Evolutionary conservation across 768 basidiomycete species (phyloP).

Genomic region (Gymnopilus dilepis): DNA sequence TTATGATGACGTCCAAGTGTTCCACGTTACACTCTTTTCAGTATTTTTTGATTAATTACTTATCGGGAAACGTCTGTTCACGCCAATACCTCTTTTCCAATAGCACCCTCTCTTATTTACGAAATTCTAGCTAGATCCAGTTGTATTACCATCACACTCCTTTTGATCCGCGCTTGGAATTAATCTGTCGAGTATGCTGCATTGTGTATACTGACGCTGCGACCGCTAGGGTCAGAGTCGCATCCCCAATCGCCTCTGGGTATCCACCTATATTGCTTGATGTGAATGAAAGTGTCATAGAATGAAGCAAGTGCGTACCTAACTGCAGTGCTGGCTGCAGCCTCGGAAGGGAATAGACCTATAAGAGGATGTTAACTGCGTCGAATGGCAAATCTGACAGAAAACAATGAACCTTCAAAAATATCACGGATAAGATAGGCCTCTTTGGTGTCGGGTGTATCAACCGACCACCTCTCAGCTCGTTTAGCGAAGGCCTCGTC

Average conservation of each 20-base stretch:
- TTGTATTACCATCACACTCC: constrained; percentile 34
- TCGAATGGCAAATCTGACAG: background rate
- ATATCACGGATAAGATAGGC: constrained; percentile 92
- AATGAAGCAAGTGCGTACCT: constrained; percentile 54
- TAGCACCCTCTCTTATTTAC: constrained; percentile 31
- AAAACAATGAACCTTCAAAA: constrained; percentile 75
- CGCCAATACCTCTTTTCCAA: constrained; percentile 25
- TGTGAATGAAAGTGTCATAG: constrained; percentile 7
- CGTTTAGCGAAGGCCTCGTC: constrained; percentile 82
- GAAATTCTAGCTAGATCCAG: constrained; percentile 31
- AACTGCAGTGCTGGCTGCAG: constrained; percentile 91
- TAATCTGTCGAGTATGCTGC: constrained; percentile 72
- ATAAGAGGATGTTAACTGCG: constrained; percentile 19
- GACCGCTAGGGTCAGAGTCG: constrained; percentile 90
- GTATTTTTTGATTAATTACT: constrained; percentile 15
- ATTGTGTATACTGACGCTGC: constrained; percentile 95
- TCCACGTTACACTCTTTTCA: constrained; percentile 25
- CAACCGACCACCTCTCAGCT: constrained; percentile 74
- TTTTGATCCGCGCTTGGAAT: constrained; percentile 34
- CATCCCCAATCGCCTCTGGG: constrained; percentile 98
- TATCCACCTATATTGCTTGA: constrained; percentile 68
- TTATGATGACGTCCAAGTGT: constrained; percentile 29
- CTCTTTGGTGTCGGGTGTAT: constrained; percentile 95
- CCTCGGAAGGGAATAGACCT: constrained; percentile 84
- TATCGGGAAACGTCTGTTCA: constrained; percentile 18